Conservation (phyloP, 208 protist species). For the Leptomonas seymouri region DNA sequence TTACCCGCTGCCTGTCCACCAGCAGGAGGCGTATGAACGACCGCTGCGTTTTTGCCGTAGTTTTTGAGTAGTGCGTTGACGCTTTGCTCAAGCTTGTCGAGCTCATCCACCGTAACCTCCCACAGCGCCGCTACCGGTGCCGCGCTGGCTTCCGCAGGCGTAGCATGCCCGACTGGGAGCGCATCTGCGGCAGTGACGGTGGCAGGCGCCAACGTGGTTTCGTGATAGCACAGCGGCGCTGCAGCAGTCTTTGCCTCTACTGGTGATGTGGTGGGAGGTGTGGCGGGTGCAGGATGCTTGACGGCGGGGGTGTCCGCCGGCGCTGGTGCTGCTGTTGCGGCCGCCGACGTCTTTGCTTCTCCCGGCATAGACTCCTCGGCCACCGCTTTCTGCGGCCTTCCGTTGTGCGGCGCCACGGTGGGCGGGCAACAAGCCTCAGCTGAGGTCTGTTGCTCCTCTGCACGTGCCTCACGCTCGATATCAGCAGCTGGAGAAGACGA, state of each 20-base stretch:
- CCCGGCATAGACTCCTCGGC: no score
- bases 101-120: conserved; percentile 12
- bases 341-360: no score
- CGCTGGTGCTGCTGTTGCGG: no score
- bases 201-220: background rate
- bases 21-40: background rate
- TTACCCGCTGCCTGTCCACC: background rate
- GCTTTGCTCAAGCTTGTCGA: conserved; percentile 32
- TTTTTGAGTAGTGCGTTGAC: conserved; percentile 20
- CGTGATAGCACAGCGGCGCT: no score
- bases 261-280: background rate
- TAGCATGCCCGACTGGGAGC: background rate
- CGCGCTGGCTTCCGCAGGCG: background rate
- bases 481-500: background rate
- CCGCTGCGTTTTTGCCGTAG: conserved; percentile 10
- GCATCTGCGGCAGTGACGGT: background rate
- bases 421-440: background rate
- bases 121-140: background rate
- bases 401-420: background rate
- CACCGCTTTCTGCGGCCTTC: no score
- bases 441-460: background rate
- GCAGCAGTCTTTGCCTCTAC: background rate
- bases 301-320: no score
- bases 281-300: background rate
- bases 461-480: conserved; percentile 2